Evolutionary conservation across 2,329 filamentous ascomycete genomes (phyloP).

Genomic region (Penicillium frequentans): DNA sequence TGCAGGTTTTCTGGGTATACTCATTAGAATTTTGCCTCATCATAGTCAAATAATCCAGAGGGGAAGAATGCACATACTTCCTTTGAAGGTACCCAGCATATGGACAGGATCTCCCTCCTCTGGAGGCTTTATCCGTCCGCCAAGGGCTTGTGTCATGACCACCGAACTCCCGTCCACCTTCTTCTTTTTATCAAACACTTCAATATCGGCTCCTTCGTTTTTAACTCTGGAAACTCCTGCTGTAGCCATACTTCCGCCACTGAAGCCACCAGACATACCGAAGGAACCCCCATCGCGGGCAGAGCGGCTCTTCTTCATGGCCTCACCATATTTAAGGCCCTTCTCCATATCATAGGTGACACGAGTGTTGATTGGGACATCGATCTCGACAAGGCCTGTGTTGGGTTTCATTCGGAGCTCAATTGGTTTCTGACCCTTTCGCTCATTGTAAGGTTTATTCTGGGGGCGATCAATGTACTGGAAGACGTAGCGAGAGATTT

Average conservation of each 20-base stretch:
- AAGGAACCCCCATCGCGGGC: slow-evolving; percentile 65
- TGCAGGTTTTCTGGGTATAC: slow-evolving; percentile 71
- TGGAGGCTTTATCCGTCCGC: slow-evolving; percentile 72
- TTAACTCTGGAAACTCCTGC: slow-evolving; percentile 26
- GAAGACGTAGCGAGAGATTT: slow-evolving; percentile 73
- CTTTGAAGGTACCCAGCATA: slow-evolving; percentile 89
- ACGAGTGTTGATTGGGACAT: slow-evolving; percentile 76
- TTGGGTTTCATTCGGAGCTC: slow-evolving; percentile 79
- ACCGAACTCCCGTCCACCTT: slow-evolving; percentile 50
- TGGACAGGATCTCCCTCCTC: slow-evolving; percentile 72
- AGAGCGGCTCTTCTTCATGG: slow-evolving; percentile 58
- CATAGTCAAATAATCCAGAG: background rate
- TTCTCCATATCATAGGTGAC: slow-evolving; percentile 79
- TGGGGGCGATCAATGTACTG: slow-evolving; percentile 75
- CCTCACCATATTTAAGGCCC: slow-evolving; percentile 79
- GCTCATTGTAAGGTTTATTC: slow-evolving; percentile 62
- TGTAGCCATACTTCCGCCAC: slow-evolving; percentile 52
- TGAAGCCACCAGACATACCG: slow-evolving; percentile 72
- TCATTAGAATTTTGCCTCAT: slow-evolving; percentile 9
- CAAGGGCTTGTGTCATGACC: slow-evolving; percentile 77
- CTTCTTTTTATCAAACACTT: slow-evolving; percentile 33
- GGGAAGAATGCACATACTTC: slow-evolving; percentile 55
- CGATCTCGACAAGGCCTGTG: slow-evolving; percentile 84
- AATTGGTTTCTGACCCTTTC: slow-evolving; percentile 58
- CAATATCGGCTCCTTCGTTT: slow-evolving; percentile 25